phyloP scores from a whole-genome alignment of 139 green algal species.

The Chlorella vulgaris region DNA sequence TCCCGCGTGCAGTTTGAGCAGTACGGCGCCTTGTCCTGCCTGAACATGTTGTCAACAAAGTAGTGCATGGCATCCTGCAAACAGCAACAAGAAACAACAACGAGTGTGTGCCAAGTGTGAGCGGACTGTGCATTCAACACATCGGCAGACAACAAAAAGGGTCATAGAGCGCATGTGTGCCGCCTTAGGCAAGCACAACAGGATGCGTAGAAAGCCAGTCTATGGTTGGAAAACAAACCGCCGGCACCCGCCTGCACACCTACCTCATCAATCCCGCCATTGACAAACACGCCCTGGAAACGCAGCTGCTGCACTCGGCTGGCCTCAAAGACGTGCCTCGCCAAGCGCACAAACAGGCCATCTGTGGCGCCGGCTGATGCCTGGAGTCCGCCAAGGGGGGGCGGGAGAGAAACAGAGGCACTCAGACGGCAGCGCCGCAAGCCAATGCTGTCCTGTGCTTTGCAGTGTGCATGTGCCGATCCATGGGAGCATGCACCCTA shows the following conservation, averaged over 20 bases:
- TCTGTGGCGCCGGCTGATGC: not conserved
- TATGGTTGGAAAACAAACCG: too few relatives aligned
- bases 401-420: too few relatives aligned
- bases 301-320: not conserved
- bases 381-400: not conserved
- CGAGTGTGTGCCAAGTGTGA: too few relatives aligned
- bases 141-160: too few relatives aligned
- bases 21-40: constrained; percentile 23
- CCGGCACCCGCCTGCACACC: not conserved
- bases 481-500: too few relatives aligned
- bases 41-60: constrained; percentile 40
- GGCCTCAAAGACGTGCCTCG: constrained; percentile 18
- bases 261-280: constrained; percentile 27
- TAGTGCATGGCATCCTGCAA: constrained; percentile 34
- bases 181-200: not conserved
- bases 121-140: too few relatives aligned
- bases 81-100: too few relatives aligned
- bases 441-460: too few relatives aligned
- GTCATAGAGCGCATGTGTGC: too few relatives aligned
- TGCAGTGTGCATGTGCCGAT: not conserved
- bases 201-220: too few relatives aligned
- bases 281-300: constrained; percentile 25
- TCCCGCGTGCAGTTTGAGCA: constrained; percentile 34
- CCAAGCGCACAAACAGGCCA: constrained; percentile 19
- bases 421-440: too few relatives aligned